Base-by-base conservation (phyloP, 1,284 basidiomycete genomes). In the Leccinum solheimii region DNA sequence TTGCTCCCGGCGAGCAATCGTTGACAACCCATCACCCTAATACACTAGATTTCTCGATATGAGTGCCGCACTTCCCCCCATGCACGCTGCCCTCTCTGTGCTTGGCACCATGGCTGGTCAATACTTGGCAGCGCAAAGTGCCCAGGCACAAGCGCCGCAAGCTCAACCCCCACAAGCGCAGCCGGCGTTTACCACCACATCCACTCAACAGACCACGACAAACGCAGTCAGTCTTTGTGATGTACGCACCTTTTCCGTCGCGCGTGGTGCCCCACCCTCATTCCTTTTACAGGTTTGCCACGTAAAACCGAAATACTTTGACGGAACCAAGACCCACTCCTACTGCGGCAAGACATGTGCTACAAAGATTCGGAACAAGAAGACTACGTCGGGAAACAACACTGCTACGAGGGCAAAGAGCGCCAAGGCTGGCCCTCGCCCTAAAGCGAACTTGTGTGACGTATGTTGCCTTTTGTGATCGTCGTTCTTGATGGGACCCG, bases 81-180 rank as follows among this genome's bases (percentile, higher is more conserved):
- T 85, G 69, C 83, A 83, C 40, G 70, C 81, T 23, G 82, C 83
- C 27, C 72, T 85, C 59, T 83, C 83, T 49, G 73, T 84, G 62
- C 76, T 85, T 40, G 79, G 81, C 45, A 78, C 82, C 5, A 74
- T 83, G 64, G 80, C 83, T 19, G 77, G 78, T 60, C 79, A 78
- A 63, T 82, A 83, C 67, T 75, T 81, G 48, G 77, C 72, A n/a
- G 63, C 77, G 10, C 78, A 80, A 61, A 75, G 62, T 67, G 72
- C 69, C 59, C 70, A 64, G 69, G 69, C 61, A 62, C 77, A 66
- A 67, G 66, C 72, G 45, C 60, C 63, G 30, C 74, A 67, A 59
- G 30, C 64, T 38, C 73, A 71, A 54, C 60, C 68, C 49, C 62
- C 60, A 2, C 69, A 72, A 57, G 53, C 62, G 19, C 75, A 68